Evolutionary conservation across 805 yeast species (phyloP).

Genomic region (Candida namnaoensis): DNA sequence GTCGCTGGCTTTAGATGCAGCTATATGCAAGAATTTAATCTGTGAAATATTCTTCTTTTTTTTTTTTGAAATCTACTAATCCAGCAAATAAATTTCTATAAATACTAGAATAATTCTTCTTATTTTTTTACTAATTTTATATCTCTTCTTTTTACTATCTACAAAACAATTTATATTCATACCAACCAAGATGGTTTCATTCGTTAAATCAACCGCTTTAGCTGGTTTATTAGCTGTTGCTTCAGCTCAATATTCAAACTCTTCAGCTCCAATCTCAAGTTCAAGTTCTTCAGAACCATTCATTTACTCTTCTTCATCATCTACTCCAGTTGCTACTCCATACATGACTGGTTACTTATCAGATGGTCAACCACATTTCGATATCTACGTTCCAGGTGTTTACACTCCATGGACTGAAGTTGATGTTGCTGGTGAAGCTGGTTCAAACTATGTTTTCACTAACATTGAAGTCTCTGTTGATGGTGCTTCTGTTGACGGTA

Average conservation of each 20-base stretch:
- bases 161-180: too few relatives aligned
- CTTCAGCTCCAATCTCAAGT: not conserved
- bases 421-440: constrained; percentile 12
- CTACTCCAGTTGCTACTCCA: constrained; percentile 7
- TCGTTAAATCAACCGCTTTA: not conserved
- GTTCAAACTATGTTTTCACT: constrained; percentile 11
- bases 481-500: constrained; percentile 4
- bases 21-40: too few relatives aligned
- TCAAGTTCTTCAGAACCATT: constrained; percentile 1
- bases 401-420: constrained; percentile 13
- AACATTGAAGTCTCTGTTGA: constrained; percentile 8
- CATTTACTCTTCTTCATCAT: constrained; percentile 3
- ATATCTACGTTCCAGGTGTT: constrained; percentile 13
- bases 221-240: constrained; percentile 1
- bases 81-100: too few relatives aligned
- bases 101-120: too few relatives aligned
- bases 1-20: too few relatives aligned
- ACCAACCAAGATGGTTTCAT: not conserved
- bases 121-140: too few relatives aligned
- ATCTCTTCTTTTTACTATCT: too few relatives aligned
- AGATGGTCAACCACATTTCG: constrained; percentile 18
- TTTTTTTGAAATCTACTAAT: too few relatives aligned
- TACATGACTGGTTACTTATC: constrained; percentile 16
- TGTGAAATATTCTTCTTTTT: too few relatives aligned
- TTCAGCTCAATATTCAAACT: constrained; percentile 1